Evolutionary conservation across 164 flowering plant genomes (phyloP).

Genomic region (Annona cherimola): DNA sequence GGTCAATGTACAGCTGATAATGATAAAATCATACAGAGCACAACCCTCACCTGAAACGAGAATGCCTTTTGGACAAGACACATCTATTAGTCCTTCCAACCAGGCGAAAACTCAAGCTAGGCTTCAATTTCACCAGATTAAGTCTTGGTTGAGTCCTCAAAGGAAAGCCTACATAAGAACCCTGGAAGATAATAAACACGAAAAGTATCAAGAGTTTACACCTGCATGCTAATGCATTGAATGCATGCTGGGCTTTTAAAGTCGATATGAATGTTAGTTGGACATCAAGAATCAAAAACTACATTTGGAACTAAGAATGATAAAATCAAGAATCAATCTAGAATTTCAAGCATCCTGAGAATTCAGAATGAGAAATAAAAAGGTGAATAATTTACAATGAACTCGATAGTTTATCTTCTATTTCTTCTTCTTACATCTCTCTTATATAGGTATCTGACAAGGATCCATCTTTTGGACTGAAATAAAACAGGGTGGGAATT

Average conservation of each 20-base stretch:
- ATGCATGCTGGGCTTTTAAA: not conserved
- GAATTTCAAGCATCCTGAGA: not conserved
- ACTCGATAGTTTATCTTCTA: too few relatives aligned
- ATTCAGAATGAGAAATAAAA: not conserved
- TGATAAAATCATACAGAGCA: not conserved
- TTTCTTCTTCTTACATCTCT: too few relatives aligned
- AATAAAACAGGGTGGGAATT: too few relatives aligned
- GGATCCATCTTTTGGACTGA: too few relatives aligned
- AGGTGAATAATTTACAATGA: not conserved
- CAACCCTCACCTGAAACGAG: slow-evolving; percentile 29
- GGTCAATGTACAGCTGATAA: not conserved
- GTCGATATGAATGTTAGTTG: not conserved
- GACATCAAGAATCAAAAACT: not conserved
- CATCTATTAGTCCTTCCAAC: slow-evolving; percentile 22
- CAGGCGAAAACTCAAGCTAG: slow-evolving; percentile 19
- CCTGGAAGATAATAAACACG: not conserved
- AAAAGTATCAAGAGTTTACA: not conserved
- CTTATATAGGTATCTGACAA: too few relatives aligned
- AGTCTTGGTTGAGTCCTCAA: slow-evolving; percentile 24
- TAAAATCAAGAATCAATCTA: not conserved
- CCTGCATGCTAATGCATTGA: too few relatives aligned
- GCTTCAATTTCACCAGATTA: slow-evolving; percentile 28
- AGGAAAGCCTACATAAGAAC: not conserved
- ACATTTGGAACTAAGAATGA: not conserved
- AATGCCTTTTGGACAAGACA: slow-evolving; percentile 15